Percentiles rank a stretch among this genome's conserved stretches.
phyloP scores from a whole-genome alignment of 306 rosid genomes.

The Trichosanthes truncata region DNA sequence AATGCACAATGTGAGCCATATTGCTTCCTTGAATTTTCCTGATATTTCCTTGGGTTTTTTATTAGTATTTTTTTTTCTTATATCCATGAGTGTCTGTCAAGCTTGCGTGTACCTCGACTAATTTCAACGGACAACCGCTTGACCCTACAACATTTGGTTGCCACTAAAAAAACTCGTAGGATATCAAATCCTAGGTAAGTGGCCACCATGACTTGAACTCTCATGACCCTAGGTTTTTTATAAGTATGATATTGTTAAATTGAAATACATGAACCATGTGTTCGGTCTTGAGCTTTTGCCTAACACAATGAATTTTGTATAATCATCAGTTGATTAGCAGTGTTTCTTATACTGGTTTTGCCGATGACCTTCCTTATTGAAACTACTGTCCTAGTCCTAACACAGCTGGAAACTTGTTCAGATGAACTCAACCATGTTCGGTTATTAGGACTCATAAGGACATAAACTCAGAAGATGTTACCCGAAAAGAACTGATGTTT shows the following conservation, averaged over 20 bases:
- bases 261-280: neutral
- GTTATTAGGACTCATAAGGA: neutral
- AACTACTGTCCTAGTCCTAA: neutral
- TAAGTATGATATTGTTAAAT: neutral
- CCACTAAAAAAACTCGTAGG: too few species aligned
- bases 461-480: neutral
- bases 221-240: too few species aligned
- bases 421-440: neutral
- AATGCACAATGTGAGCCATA: neutral
- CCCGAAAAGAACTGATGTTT: neutral
- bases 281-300: neutral
- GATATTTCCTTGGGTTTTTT: neutral
- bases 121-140: too few species aligned
- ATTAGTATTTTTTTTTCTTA: too few species aligned
- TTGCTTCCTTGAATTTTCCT: neutral
- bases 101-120: too few species aligned
- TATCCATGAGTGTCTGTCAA: too few species aligned
- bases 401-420: neutral
- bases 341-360: neutral
- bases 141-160: too few species aligned
- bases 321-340: neutral
- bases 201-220: too few species aligned
- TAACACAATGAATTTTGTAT: neutral
- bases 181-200: too few species aligned
- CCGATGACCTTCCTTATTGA: neutral